These are phyloP conservation scores for Nannizziopsis arthrosporioides DNA, from an alignment of 2,329 filamentous ascomycete species.

Conservation along the genomic window DNA sequence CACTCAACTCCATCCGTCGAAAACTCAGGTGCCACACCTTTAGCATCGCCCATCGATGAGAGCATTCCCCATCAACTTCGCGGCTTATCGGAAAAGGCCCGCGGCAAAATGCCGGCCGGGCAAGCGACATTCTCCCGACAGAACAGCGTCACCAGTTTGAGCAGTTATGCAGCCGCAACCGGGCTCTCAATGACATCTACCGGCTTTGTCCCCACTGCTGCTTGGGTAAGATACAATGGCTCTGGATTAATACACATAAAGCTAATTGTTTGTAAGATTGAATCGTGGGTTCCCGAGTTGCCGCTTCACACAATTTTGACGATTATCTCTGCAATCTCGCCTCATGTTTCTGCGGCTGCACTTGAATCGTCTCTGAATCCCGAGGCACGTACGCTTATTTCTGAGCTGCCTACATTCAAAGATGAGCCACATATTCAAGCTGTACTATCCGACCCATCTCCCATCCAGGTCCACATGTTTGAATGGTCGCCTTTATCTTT, in stretches of 20 bases:
- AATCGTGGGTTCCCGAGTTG: constrained; percentile 83
- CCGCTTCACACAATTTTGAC: constrained; percentile 78
- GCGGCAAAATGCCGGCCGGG: constrained; percentile 87
- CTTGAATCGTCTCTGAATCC: constrained; percentile 30
- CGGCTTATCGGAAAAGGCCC: constrained; percentile 93
- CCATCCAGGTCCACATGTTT: constrained; percentile 73
- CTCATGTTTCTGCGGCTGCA: constrained; percentile 40
- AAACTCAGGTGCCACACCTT: constrained; percentile 54
- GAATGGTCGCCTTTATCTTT: constrained; percentile 85
- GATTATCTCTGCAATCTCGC: constrained; percentile 53
- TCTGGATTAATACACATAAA: neutral
- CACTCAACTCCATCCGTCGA: constrained; percentile 45
- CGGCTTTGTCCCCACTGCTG: constrained; percentile 63
- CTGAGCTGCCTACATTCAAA: constrained; percentile 33
- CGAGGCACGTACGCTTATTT: constrained; percentile 33
- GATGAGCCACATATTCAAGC: constrained; percentile 51
- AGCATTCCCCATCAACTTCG: constrained; percentile 69
- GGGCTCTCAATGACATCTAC: constrained; percentile 41
- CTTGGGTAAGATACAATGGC: constrained; percentile 48
- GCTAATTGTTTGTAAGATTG: constrained; percentile 47
- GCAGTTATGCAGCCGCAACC: constrained; percentile 49
- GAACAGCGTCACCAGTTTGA: constrained; percentile 75
- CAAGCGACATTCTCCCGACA: constrained; percentile 74
- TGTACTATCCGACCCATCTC: constrained; percentile 56
- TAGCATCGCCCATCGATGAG: constrained; percentile 59